Conservation (phyloP, 257 asterid species). For the Apocynum venetum region DNA sequence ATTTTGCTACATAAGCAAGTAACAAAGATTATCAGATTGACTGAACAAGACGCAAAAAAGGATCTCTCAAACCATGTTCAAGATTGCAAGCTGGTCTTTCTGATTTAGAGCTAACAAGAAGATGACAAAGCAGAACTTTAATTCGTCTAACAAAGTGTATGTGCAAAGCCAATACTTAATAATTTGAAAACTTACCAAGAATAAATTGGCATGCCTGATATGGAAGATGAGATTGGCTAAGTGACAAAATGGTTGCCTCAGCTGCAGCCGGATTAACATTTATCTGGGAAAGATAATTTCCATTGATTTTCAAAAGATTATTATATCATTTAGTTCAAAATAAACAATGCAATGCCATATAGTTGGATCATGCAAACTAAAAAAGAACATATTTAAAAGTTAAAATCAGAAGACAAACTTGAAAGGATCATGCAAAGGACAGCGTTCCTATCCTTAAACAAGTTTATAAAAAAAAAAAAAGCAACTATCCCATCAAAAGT, state of each 20-base stretch:
- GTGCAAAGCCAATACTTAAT: conserved; percentile 11
- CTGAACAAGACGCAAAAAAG: background rate
- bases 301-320: background rate
- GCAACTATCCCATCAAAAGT: background rate
- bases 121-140: background rate
- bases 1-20: background rate
- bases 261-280: conserved; percentile 81
- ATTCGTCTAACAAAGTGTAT: background rate
- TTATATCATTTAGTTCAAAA: background rate
- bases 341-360: background rate
- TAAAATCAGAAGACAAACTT: background rate
- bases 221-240: conserved; percentile 71
- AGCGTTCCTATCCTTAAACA: background rate
- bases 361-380: background rate
- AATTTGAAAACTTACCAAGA: conserved; percentile 57
- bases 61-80: no score
- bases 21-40: background rate
- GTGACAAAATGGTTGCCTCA: conserved; percentile 74
- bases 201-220: conserved; percentile 83
- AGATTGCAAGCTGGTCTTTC: background rate
- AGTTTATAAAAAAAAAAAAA: background rate
- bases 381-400: background rate
- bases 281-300: conserved; percentile 45
- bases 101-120: background rate
- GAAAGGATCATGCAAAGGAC: background rate